A percentile compares a stretch with the other conserved stretches of the same genome.
These are phyloP conservation scores for Tuber brumale DNA, from an alignment of 495 filamentous ascomycete species.

Conservation along the genomic window DNA sequence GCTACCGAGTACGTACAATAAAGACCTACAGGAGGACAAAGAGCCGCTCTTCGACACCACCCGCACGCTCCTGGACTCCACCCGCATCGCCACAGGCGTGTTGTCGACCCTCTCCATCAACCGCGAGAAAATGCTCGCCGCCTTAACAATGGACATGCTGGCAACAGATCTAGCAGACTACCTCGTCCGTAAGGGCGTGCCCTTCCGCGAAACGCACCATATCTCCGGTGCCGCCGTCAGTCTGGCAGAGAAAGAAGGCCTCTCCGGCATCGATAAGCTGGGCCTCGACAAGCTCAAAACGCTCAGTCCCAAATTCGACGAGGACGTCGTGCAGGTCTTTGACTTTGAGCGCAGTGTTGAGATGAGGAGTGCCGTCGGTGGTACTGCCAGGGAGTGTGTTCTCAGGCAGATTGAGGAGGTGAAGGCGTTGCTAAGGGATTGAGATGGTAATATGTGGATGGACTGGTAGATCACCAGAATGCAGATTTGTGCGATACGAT, in stretches of 20 bases:
- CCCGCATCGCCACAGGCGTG: slow-evolving; percentile 59
- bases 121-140: slow-evolving; percentile 69
- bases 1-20: slow-evolving; percentile 87
- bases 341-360: slow-evolving; percentile 87
- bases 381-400: slow-evolving; percentile 69
- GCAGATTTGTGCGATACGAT: not conserved
- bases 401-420: slow-evolving; percentile 71
- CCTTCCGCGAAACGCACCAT: slow-evolving; percentile 80
- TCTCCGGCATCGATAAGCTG: slow-evolving; percentile 68
- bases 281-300: slow-evolving; percentile 61
- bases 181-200: slow-evolving; percentile 80
- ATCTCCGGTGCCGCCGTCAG: slow-evolving; percentile 77
- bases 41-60: slow-evolving; percentile 83
- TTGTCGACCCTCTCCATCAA: slow-evolving; percentile 51
- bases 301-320: slow-evolving; percentile 68
- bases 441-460: not conserved
- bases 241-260: slow-evolving; percentile 60
- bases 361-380: slow-evolving; percentile 70
- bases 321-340: slow-evolving; percentile 66
- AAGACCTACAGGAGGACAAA: slow-evolving; percentile 85
- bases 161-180: slow-evolving; percentile 86
- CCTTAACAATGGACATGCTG: slow-evolving; percentile 73
- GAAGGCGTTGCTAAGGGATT: slow-evolving; percentile 47
- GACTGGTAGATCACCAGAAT: not conserved
- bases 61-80: slow-evolving; percentile 77